These are phyloP conservation scores for Mariannaea elegans DNA, from an alignment of 2,329 filamentous ascomycete genomes.

Conservation along the genomic window DNA sequence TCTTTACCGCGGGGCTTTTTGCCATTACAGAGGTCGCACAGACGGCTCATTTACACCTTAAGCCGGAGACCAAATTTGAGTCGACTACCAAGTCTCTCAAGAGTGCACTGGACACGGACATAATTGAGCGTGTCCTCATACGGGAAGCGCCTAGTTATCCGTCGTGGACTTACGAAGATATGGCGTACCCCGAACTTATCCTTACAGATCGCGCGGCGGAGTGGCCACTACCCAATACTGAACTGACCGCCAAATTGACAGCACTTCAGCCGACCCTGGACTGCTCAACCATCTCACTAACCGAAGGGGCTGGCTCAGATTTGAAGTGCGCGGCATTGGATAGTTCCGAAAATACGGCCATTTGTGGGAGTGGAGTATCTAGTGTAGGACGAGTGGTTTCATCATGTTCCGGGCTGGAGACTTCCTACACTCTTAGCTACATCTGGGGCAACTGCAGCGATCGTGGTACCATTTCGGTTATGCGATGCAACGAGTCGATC, in stretches of 20 bases:
- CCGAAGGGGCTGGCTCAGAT: slow-evolving; percentile 21
- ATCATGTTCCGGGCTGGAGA: slow-evolving; percentile 32
- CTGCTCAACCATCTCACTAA: slow-evolving; percentile 33
- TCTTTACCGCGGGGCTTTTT: slow-evolving; percentile 42
- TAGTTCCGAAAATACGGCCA: slow-evolving; percentile 23
- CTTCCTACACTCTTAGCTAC: slow-evolving; percentile 33
- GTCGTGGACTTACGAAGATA: slow-evolving; percentile 38
- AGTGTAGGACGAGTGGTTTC: slow-evolving; percentile 35
- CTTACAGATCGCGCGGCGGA: slow-evolving; percentile 25
- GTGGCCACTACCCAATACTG: slow-evolving; percentile 37
- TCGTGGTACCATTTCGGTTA: slow-evolving; percentile 30
- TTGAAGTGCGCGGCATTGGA: slow-evolving; percentile 33
- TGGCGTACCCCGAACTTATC: slow-evolving; percentile 35
- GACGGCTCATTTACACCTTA: slow-evolving; percentile 33
- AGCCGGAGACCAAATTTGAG: slow-evolving; percentile 31
- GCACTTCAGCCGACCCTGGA: slow-evolving; percentile 29
- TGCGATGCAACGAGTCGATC: slow-evolving; percentile 40
- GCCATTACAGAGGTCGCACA: slow-evolving; percentile 32
- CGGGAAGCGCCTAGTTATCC: slow-evolving; percentile 35
- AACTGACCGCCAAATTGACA: slow-evolving; percentile 31
- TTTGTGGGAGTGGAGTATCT: slow-evolving; percentile 29
- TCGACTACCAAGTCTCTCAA: slow-evolving; percentile 31
- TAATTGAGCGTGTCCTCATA: slow-evolving; percentile 33
- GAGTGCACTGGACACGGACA: slow-evolving; percentile 21
- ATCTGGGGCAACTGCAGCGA: slow-evolving; percentile 39